Evolutionary conservation across 75 land plant genomes (phyloP).

Genomic region (Cupressus sempervirens): DNA sequence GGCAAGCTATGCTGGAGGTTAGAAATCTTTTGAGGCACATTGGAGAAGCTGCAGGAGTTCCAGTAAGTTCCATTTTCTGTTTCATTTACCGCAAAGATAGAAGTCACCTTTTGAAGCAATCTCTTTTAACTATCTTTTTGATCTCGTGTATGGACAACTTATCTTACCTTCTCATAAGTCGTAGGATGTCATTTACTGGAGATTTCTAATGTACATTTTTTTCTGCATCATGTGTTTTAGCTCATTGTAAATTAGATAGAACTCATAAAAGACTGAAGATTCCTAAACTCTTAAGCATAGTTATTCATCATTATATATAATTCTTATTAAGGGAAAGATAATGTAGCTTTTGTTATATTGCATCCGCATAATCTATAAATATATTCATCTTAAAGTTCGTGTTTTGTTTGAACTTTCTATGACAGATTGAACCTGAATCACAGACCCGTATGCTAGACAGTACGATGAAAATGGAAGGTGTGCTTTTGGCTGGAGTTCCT

Average conservation of each 20-base stretch:
- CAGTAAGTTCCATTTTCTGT: slow-evolving; percentile 44
- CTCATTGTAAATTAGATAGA: not conserved
- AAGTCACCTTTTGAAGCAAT: not conserved
- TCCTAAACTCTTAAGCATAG: not conserved
- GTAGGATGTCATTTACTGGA: not conserved
- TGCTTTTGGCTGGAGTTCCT: slow-evolving; percentile 93
- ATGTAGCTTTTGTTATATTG: not conserved
- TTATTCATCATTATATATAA: not conserved
- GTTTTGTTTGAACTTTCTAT: slow-evolving; percentile 8
- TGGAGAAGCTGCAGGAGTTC: slow-evolving; percentile 95
- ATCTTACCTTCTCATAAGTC: not conserved
- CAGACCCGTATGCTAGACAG: slow-evolving; percentile 78
- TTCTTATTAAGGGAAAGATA: not conserved
- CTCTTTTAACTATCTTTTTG: not conserved
- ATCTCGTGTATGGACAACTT: not conserved
- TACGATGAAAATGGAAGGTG: slow-evolving; percentile 87
- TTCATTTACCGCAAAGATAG: slow-evolving; percentile 2
- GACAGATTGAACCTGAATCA: slow-evolving; percentile 86
- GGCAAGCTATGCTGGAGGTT: slow-evolving; percentile 67
- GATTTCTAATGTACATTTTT: not conserved
- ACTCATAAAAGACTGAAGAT: not conserved
- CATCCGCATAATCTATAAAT: not conserved
- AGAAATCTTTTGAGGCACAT: slow-evolving; percentile 63
- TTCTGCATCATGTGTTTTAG: not conserved
- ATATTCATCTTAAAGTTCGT: not conserved